Percentiles rank a stretch among this genome's conserved stretches.
Evolutionary conservation across 2,329 filamentous ascomycete species (phyloP).

Genomic region (Fusarium circinatum): DNA sequence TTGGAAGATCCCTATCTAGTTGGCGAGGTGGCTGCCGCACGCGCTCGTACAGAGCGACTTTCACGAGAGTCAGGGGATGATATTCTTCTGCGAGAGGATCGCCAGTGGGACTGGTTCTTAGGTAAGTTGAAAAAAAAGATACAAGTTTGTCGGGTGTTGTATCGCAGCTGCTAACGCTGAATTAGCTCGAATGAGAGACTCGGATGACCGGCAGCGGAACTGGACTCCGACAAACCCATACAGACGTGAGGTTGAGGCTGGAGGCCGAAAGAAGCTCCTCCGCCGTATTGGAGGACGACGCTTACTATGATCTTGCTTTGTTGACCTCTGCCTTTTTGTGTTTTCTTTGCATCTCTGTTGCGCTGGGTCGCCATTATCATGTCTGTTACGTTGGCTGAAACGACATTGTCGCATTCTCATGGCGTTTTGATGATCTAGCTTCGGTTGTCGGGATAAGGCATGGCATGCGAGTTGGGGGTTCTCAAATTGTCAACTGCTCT

Average conservation of each 20-base stretch:
- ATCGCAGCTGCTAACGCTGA: slow-evolving; percentile 17
- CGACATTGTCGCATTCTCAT: slow-evolving; percentile 43
- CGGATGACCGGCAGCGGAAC: slow-evolving; percentile 61
- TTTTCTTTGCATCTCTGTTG: slow-evolving; percentile 6
- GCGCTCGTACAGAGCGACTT: slow-evolving; percentile 66
- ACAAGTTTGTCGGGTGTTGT: not conserved
- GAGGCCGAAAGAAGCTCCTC: slow-evolving; percentile 51
- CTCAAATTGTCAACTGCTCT: slow-evolving; percentile 20
- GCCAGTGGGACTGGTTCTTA: slow-evolving; percentile 70
- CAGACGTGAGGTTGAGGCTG: slow-evolving; percentile 49
- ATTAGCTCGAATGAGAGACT: slow-evolving; percentile 61
- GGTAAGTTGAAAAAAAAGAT: slow-evolving; percentile 53
- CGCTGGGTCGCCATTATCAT: slow-evolving; percentile 37
- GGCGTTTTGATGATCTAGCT: slow-evolving; percentile 43
- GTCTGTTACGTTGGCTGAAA: slow-evolving; percentile 34
- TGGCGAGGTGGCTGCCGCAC: slow-evolving; percentile 70
- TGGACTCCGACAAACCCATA: slow-evolving; percentile 52
- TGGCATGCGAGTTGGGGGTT: slow-evolving; percentile 14
- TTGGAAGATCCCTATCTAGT: slow-evolving; percentile 76
- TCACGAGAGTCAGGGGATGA: slow-evolving; percentile 66
- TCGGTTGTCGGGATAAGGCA: slow-evolving; percentile 28
- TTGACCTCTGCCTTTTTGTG: not conserved
- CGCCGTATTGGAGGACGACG: slow-evolving; percentile 53
- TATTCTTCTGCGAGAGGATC: slow-evolving; percentile 65
- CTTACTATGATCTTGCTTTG: slow-evolving; percentile 33